Evolutionary conservation across 202 grass and related monocot species (phyloP).

Genomic region (Schoenoplectus triqueter): DNA sequence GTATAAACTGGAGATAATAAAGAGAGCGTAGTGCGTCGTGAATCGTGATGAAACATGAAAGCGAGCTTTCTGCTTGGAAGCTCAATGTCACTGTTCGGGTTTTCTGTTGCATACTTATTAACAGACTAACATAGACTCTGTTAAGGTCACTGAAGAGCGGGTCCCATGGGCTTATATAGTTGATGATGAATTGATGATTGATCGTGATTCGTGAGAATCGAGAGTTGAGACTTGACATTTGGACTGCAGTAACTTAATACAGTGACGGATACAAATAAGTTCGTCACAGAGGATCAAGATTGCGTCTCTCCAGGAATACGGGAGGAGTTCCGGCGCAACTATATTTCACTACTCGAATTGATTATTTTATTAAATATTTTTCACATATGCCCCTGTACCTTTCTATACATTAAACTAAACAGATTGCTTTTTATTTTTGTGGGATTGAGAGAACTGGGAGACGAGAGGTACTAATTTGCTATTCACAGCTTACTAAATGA

Average conservation of each 20-base stretch:
- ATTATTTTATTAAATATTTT: background rate
- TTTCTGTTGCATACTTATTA: too few species aligned
- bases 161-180: too few species aligned
- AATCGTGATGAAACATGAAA: background rate
- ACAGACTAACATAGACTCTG: too few species aligned
- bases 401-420: background rate
- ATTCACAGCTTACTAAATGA: background rate
- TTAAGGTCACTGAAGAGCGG: too few species aligned
- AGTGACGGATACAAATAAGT: too few species aligned
- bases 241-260: too few species aligned
- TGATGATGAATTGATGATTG: too few species aligned
- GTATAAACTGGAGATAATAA: background rate
- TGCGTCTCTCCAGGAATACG: background rate
- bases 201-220: too few species aligned
- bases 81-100: too few species aligned
- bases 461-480: background rate
- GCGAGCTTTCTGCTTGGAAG: too few species aligned
- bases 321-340: conserved; percentile 8
- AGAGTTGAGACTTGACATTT: too few species aligned
- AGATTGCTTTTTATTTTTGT: background rate
- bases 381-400: background rate
- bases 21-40: background rate
- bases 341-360: background rate
- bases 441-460: background rate
- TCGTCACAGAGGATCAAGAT: background rate